Percentiles rank a stretch among this genome's conserved stretches.
These are phyloP conservation scores for Ceratopteris richardii DNA, from an alignment of 75 land plant species.

Conservation along the genomic window DNA sequence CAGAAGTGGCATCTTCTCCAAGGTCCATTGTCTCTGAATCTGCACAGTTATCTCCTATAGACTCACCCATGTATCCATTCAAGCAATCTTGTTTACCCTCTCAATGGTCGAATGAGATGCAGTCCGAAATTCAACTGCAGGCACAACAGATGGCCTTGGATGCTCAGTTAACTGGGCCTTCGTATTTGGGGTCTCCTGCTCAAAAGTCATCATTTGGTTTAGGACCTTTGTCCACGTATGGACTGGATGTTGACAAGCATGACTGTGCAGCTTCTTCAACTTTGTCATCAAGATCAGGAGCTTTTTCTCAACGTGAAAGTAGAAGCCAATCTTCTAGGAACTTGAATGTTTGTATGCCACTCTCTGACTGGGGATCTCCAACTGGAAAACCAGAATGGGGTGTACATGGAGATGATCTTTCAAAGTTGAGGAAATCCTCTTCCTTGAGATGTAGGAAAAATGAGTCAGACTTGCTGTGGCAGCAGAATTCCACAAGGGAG, in stretches of 20 bases:
- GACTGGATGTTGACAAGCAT: background rate
- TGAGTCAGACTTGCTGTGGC: constrained; percentile 46
- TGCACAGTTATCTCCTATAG: constrained; percentile 38
- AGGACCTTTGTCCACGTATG: background rate
- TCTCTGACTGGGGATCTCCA: constrained; percentile 60
- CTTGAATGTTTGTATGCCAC: constrained; percentile 16
- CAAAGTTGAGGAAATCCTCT: constrained; percentile 21
- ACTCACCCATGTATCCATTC: constrained; percentile 23
- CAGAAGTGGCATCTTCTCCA: constrained; percentile 52
- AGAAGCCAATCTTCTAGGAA: constrained; percentile 39
- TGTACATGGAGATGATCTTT: constrained; percentile 41
- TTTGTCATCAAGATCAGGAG: constrained; percentile 11
- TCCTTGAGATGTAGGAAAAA: constrained; percentile 35
- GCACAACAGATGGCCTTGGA: background rate
- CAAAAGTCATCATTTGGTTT: constrained; percentile 4
- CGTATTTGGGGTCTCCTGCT: background rate
- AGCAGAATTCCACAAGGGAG: background rate
- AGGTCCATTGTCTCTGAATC: constrained; percentile 25
- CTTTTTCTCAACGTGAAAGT: constrained; percentile 22
- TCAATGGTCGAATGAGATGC: constrained; percentile 46
- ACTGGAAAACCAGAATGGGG: constrained; percentile 66
- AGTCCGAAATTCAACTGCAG: constrained; percentile 28
- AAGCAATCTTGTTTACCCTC: constrained; percentile 38
- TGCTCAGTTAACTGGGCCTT: background rate
- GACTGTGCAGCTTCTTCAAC: constrained; percentile 12